Conservation (phyloP, 345 rosid genomes). For the Theobroma cacao region DNA sequence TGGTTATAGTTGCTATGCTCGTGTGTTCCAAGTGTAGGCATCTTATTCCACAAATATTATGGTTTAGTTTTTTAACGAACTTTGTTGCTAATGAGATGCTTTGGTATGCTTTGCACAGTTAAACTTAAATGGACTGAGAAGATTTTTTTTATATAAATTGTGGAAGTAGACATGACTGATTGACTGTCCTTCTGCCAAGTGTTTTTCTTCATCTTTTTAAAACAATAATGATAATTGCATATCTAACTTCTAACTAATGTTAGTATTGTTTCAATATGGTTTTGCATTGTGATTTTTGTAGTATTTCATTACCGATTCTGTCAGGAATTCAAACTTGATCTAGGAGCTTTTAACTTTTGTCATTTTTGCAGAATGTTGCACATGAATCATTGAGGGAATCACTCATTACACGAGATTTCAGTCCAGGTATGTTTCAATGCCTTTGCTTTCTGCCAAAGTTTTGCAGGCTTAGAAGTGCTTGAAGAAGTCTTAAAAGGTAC, state of each 20-base stretch:
- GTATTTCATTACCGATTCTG: not conserved
- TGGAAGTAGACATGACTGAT: not conserved
- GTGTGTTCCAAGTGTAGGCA: not conserved
- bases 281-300: conserved; percentile 4
- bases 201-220: not conserved
- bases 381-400: conserved; percentile 60
- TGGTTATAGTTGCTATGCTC: not conserved
- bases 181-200: not conserved
- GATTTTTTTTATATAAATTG: not conserved
- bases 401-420: conserved; percentile 43
- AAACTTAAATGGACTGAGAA: not conserved
- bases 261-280: not conserved
- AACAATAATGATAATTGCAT: not conserved
- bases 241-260: not conserved
- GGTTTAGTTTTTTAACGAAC: not conserved
- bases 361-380: conserved; percentile 67
- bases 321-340: not conserved
- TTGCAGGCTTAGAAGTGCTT: not conserved
- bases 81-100: not conserved
- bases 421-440: conserved; percentile 37
- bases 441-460: not conserved
- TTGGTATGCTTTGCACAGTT: not conserved
- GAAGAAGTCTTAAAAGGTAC: not conserved
- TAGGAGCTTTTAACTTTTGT: conserved; percentile 19
- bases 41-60: not conserved